A percentile compares a stretch with the other conserved stretches of the same genome.
Evolutionary conservation across 768 basidiomycete genomes (phyloP).

Genomic region (Neoboletus magnificus): DNA sequence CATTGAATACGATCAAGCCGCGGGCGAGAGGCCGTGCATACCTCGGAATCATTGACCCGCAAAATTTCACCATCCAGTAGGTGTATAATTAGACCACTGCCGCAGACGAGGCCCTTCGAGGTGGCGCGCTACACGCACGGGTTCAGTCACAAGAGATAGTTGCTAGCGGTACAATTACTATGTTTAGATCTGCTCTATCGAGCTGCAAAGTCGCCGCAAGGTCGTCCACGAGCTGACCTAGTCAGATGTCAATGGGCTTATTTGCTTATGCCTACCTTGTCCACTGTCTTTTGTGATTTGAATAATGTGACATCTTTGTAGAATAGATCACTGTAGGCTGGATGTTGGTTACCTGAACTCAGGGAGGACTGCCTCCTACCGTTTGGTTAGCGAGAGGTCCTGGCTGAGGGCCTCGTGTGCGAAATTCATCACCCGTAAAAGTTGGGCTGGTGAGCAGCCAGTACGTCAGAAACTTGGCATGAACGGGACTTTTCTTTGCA

Average conservation of each 20-base stretch:
- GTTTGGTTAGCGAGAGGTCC: slow-evolving; percentile 59
- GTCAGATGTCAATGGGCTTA: not conserved
- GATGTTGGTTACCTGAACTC: slow-evolving; percentile 7
- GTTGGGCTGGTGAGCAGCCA: slow-evolving; percentile 48
- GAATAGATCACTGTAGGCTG: slow-evolving; percentile 69
- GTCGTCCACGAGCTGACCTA: slow-evolving; percentile 79
- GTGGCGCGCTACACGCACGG: slow-evolving; percentile 64
- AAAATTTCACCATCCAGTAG: slow-evolving; percentile 55
- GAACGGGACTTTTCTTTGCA: not conserved
- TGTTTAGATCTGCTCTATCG: slow-evolving; percentile 71
- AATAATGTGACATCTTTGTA: slow-evolving; percentile 84
- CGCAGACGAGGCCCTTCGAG: slow-evolving; percentile 83
- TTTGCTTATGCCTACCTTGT: slow-evolving; percentile 48
- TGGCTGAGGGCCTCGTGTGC: slow-evolving; percentile 64
- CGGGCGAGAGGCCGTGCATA: slow-evolving; percentile 18
- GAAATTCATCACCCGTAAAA: slow-evolving; percentile 62
- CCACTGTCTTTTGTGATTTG: slow-evolving; percentile 71
- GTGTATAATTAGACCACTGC: slow-evolving; percentile 56
- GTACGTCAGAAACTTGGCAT: not conserved
- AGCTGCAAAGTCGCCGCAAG: slow-evolving; percentile 79
- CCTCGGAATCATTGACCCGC: slow-evolving; percentile 56
- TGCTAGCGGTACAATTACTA: slow-evolving; percentile 43
- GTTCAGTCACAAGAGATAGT: slow-evolving; percentile 7
- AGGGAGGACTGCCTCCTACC: slow-evolving; percentile 36
- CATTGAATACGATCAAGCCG: not conserved